Conservation (phyloP, 139 green algal genomes). For the Zygnema circumcarinatum region DNA sequence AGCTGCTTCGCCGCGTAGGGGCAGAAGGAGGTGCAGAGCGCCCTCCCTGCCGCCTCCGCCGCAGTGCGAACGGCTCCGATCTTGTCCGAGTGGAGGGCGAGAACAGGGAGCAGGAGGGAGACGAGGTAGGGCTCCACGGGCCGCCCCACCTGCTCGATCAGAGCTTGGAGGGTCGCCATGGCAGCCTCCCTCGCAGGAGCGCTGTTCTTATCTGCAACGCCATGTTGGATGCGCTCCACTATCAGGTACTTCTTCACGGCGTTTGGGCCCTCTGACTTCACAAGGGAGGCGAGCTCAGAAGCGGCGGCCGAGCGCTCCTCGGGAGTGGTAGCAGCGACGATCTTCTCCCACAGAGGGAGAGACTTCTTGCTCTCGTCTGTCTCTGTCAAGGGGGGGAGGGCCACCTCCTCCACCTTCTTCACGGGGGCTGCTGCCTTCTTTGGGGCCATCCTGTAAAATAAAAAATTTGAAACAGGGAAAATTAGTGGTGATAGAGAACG, state of each 20-base stretch:
- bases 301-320: background rate
- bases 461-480: too few species aligned
- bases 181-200: background rate
- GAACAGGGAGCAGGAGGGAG: constrained; percentile 10
- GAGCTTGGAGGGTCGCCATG: background rate
- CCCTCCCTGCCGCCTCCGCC: constrained; percentile 13
- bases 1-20: constrained; percentile 25
- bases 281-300: constrained; percentile 6
- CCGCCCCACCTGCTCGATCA: constrained; percentile 9
- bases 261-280: constrained; percentile 1
- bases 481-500: too few species aligned
- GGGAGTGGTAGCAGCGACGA: background rate
- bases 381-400: constrained; percentile 16
- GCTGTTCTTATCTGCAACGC: constrained; percentile 13
- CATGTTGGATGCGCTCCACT: constrained; percentile 7
- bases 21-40: constrained; percentile 19
- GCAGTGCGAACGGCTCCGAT: background rate
- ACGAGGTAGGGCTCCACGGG: constrained; percentile 51
- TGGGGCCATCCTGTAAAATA: constrained; percentile 43
- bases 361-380: constrained; percentile 23
- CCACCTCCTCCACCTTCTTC: constrained; percentile 10
- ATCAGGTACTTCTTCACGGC: constrained; percentile 21
- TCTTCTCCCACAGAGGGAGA: constrained; percentile 31
- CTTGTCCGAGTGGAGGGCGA: constrained; percentile 42
- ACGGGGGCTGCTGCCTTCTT: constrained; percentile 10